phyloP scores from a whole-genome alignment of 1,284 basidiomycete species.

The Malassezia yamatoensis region DNA sequence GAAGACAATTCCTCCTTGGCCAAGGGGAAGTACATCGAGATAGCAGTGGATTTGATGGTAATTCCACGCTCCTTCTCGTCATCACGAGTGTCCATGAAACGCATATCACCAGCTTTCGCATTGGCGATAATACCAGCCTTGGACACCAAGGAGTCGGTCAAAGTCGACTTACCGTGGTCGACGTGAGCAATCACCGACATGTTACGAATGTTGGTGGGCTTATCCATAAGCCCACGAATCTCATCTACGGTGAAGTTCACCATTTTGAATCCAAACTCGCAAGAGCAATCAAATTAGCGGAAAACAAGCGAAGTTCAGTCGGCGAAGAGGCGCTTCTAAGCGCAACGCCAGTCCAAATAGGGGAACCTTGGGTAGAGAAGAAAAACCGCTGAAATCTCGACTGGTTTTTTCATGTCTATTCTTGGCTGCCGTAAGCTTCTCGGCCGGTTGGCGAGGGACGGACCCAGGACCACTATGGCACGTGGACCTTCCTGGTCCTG shows the following conservation, averaged over 20 bases:
- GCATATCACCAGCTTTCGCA: slow-evolving; percentile 85
- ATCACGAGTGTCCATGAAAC: slow-evolving; percentile 92
- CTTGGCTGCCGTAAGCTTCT: neutral
- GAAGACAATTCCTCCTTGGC: slow-evolving; percentile 62
- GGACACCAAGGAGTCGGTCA: slow-evolving; percentile 96
- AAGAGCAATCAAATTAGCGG: slow-evolving; percentile 6
- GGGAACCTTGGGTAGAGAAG: slow-evolving; percentile 6
- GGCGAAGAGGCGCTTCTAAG: slow-evolving; percentile 13
- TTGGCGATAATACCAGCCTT: slow-evolving; percentile 99
- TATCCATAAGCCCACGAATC: slow-evolving; percentile 80
- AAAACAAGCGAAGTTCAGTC: slow-evolving; percentile 9
- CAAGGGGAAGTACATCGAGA: slow-evolving; percentile 99
- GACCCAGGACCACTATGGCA: neutral
- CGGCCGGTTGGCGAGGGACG: neutral
- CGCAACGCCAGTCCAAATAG: slow-evolving; percentile 12
- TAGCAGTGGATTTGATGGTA: slow-evolving; percentile 99
- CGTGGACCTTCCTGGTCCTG: neutral
- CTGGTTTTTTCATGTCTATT: neutral
- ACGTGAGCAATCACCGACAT: slow-evolving; percentile 66
- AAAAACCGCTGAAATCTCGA: slow-evolving; percentile 4
- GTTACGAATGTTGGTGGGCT: slow-evolving; percentile 76
- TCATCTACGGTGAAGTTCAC: slow-evolving; percentile 54
- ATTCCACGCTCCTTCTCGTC: slow-evolving; percentile 99
- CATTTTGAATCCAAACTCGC: slow-evolving; percentile 11
- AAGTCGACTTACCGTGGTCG: slow-evolving; percentile 99